Conservation (phyloP, 2,329 filamentous ascomycete genomes). For the Cladosporium sp. region DNA sequence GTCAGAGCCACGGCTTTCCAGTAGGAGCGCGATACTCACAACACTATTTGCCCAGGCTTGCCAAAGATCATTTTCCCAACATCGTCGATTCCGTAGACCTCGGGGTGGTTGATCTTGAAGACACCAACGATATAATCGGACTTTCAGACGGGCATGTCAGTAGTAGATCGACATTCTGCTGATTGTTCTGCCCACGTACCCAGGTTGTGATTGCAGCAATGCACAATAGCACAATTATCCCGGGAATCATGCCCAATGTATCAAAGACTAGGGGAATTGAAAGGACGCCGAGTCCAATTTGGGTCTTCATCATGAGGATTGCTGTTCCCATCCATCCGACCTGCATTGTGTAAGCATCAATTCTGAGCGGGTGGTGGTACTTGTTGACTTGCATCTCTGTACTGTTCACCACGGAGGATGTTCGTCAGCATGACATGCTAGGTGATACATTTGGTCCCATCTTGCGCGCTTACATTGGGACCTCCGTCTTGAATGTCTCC, state of each 20-base stretch:
- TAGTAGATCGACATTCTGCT: background rate
- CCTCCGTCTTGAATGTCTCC: slow-evolving; percentile 17
- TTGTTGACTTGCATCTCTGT: background rate
- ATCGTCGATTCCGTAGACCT: slow-evolving; percentile 57
- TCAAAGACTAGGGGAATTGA: slow-evolving; percentile 47
- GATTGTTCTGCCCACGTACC: slow-evolving; percentile 17
- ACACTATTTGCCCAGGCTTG: slow-evolving; percentile 47
- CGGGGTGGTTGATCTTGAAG: slow-evolving; percentile 52
- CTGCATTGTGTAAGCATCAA: slow-evolving; percentile 35
- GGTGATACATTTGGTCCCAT: slow-evolving; percentile 14
- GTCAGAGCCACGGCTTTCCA: background rate
- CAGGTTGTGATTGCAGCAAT: slow-evolving; percentile 47
- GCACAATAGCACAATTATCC: slow-evolving; percentile 40
- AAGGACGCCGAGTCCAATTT: slow-evolving; percentile 45
- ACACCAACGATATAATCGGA: slow-evolving; percentile 46
- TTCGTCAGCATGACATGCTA: background rate
- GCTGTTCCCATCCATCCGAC: slow-evolving; percentile 44
- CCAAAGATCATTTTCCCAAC: slow-evolving; percentile 53
- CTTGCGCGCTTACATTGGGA: slow-evolving; percentile 11
- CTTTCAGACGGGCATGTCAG: slow-evolving; percentile 25
- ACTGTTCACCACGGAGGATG: background rate
- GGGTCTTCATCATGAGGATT: slow-evolving; percentile 46
- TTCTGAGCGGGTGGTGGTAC: background rate
- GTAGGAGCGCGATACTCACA: slow-evolving; percentile 22
- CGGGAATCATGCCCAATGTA: slow-evolving; percentile 45